A percentile compares a stretch with the other conserved stretches of the same genome.
Conservation (phyloP, 2,329 filamentous ascomycete genomes). For the Pyrenophora teres region DNA sequence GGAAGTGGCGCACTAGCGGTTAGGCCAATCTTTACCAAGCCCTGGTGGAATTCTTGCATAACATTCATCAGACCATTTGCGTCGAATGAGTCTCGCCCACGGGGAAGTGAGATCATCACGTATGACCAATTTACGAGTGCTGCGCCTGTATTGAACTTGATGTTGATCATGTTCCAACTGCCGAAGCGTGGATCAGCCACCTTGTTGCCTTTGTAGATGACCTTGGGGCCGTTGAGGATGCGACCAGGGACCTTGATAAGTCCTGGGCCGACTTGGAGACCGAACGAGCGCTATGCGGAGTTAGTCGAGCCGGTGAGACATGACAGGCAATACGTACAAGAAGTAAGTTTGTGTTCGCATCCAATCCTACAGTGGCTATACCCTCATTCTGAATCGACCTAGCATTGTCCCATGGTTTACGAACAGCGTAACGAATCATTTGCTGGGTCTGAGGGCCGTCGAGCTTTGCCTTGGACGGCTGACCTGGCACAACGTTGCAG, state of each 20-base stretch:
- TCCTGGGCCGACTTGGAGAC: constrained; percentile 61
- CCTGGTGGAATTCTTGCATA: constrained; percentile 17
- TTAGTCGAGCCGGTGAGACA: background rate
- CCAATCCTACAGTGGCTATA: constrained; percentile 20
- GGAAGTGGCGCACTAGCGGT: constrained; percentile 3
- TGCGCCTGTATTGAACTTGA: constrained; percentile 22
- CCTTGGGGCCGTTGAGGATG: constrained; percentile 62
- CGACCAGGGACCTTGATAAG: constrained; percentile 74
- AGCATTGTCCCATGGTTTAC: constrained; percentile 33
- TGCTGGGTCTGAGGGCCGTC: constrained; percentile 26
- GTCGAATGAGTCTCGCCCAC: constrained; percentile 10
- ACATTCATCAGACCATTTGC: background rate
- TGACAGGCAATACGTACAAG: constrained; percentile 12
- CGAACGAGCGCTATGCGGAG: constrained; percentile 55
- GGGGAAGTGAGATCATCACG: constrained; percentile 14
- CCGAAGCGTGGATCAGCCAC: constrained; percentile 52
- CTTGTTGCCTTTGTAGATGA: constrained; percentile 59
- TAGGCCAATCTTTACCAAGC: constrained; percentile 17
- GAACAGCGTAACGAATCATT: constrained; percentile 37
- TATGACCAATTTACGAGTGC: constrained; percentile 18
- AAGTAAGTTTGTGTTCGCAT: constrained; percentile 18
- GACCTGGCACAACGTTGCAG: constrained; percentile 30
- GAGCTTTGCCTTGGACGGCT: constrained; percentile 29
- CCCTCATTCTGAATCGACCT: constrained; percentile 19
- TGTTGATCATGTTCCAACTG: constrained; percentile 57